These are phyloP conservation scores for Hortiboletus campestris DNA, from an alignment of 768 basidiomycete species.

Conservation along the genomic window DNA sequence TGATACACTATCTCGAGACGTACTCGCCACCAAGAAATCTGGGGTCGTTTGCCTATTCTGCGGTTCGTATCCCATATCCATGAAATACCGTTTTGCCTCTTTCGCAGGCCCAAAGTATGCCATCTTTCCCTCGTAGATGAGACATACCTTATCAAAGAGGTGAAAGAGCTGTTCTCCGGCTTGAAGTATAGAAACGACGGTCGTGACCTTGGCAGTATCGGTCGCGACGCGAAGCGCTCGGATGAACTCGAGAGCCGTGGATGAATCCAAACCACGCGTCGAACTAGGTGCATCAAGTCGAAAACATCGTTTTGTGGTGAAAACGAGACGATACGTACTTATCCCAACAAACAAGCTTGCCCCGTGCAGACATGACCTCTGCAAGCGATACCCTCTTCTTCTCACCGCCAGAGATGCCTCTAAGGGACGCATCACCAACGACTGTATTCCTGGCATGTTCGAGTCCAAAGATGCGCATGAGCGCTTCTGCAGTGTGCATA, in stretches of 20 bases:
- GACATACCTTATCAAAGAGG: conserved; percentile 52
- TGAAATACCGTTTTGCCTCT: conserved; percentile 2
- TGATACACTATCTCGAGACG: conserved; percentile 30
- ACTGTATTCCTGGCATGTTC: conserved; percentile 67
- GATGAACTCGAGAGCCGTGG: conserved; percentile 72
- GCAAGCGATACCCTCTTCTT: conserved; percentile 81
- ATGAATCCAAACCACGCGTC: conserved; percentile 63
- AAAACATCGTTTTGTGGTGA: not conserved
- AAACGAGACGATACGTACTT: conserved; percentile 44
- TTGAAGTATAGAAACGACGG: conserved; percentile 84
- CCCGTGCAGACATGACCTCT: conserved; percentile 64
- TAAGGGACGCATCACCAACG: conserved; percentile 76
- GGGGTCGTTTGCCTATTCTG: conserved; percentile 57
- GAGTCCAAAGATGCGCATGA: conserved; percentile 73
- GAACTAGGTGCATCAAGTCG: conserved; percentile 40
- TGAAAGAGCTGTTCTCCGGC: conserved; percentile 67
- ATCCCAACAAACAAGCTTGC: conserved; percentile 71
- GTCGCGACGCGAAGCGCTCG: conserved; percentile 63
- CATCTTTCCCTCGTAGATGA: conserved; percentile 10
- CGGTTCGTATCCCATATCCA: conserved; percentile 41
- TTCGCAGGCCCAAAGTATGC: conserved; percentile 4
- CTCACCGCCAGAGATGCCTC: conserved; percentile 74
- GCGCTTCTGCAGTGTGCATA: conserved; percentile 40
- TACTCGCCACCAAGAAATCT: conserved; percentile 53
- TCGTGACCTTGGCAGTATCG: conserved; percentile 50